phyloP scores from a whole-genome alignment of 2,329 filamentous ascomycete species.

The Colletotrichum sp. region DNA sequence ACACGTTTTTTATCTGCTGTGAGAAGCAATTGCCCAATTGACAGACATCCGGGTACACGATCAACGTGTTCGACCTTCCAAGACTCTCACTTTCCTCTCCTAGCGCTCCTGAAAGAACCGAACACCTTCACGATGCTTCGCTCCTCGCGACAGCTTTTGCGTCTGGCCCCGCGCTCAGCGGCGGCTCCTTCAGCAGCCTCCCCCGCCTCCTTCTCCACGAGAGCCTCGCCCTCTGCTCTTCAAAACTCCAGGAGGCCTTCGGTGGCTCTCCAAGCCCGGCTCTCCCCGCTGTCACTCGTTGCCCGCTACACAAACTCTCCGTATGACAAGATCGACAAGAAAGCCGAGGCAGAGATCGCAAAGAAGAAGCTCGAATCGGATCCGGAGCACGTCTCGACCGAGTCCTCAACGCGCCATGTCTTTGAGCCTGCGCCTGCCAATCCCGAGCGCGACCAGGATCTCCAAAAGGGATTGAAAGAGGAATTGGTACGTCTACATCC shows the following conservation, averaged over 20 bases:
- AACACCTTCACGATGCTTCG: constrained; percentile 30
- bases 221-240: neutral
- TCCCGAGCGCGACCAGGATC: constrained; percentile 25
- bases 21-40: neutral
- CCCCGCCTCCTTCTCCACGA: neutral
- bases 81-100: neutral
- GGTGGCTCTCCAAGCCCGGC: neutral
- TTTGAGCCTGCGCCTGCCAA: constrained; percentile 41
- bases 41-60: neutral
- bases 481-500: constrained; percentile 57
- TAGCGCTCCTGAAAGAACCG: neutral
- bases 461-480: constrained; percentile 41
- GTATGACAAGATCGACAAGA: constrained; percentile 49
- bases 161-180: constrained; percentile 22
- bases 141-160: constrained; percentile 28
- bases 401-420: constrained; percentile 59
- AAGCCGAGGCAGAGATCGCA: constrained; percentile 60
- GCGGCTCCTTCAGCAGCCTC: neutral
- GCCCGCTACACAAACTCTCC: constrained; percentile 29
- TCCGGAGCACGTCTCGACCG: constrained; percentile 64
- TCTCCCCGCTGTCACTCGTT: neutral
- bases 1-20: neutral
- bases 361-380: constrained; percentile 61
- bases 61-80: neutral
- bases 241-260: constrained; percentile 17